These are phyloP conservation scores for Linnemannia elongata DNA, from an alignment of 192 early-diverging fungal species.

Conservation along the genomic window DNA sequence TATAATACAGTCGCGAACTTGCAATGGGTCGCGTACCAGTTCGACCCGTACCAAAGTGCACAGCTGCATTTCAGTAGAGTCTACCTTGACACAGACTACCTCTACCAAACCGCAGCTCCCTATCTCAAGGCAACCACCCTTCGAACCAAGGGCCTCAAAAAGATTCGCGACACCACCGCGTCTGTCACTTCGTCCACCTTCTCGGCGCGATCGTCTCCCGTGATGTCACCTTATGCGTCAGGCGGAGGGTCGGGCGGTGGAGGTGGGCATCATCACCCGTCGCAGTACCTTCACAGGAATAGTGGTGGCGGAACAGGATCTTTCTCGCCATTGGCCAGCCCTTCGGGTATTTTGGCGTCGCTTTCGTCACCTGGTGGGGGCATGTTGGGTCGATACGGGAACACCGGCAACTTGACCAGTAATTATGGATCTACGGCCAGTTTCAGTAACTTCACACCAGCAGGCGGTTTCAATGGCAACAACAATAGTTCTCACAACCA, in stretches of 20 bases:
- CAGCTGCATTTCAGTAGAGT: slow-evolving; percentile 39
- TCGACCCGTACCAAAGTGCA: slow-evolving; percentile 46
- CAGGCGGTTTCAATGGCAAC: not conserved
- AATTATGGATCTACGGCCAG: not conserved
- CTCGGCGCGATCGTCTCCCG: slow-evolving; percentile 1
- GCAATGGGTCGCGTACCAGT: slow-evolving; percentile 28
- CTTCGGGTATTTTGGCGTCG: not conserved
- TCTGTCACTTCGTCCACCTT: not conserved
- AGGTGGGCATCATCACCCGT: not conserved
- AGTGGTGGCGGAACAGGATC: not conserved
- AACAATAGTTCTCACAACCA: not conserved
- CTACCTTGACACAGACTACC: slow-evolving; percentile 35
- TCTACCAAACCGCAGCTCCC: slow-evolving; percentile 18
- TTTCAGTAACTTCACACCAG: not conserved
- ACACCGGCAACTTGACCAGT: not conserved
- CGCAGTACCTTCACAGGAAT: not conserved
- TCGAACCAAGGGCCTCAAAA: slow-evolving; percentile 27
- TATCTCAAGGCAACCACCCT: slow-evolving; percentile 5
- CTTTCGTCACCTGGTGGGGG: slow-evolving; percentile 15
- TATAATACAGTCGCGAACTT: slow-evolving; percentile 30
- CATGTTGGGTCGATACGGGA: slow-evolving; percentile 8
- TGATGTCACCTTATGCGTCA: not conserved
- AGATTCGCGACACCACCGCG: slow-evolving; percentile 1
- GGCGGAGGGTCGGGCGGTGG: not conserved
- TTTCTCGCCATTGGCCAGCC: slow-evolving; percentile 27